These are phyloP conservation scores for Chondrostereum purpureum DNA, from an alignment of 1,284 basidiomycete species.

Conservation along the genomic window DNA sequence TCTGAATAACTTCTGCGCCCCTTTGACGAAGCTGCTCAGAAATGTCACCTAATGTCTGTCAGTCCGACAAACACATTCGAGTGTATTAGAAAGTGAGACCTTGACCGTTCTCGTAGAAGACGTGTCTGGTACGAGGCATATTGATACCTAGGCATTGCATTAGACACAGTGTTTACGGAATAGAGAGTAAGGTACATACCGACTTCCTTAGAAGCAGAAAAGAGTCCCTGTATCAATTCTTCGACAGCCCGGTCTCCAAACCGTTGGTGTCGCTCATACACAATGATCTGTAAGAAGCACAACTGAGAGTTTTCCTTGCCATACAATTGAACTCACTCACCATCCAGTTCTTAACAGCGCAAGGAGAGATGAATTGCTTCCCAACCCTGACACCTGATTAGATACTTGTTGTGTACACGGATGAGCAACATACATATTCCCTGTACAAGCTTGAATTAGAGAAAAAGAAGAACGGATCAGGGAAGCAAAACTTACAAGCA, in stretches of 20 bases:
- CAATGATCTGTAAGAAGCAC: conserved; percentile 35
- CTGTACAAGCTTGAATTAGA: conserved; percentile 29
- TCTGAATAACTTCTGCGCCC: conserved; percentile 32
- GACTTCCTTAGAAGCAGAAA: conserved; percentile 41
- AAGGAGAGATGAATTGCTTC: conserved; percentile 52
- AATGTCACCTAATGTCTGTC: conserved; percentile 2
- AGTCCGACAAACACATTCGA: conserved; percentile 17
- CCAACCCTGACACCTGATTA: conserved; percentile 41
- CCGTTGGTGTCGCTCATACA: conserved; percentile 52
- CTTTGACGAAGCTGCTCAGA: conserved; percentile 40
- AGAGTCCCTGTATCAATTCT: conserved; percentile 46
- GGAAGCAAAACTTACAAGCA: neutral
- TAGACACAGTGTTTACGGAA: neutral
- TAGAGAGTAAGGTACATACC: conserved; percentile 36
- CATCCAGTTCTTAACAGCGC: conserved; percentile 43
- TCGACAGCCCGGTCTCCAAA: conserved; percentile 38
- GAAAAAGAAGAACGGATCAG: neutral
- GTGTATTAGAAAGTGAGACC: conserved; percentile 16
- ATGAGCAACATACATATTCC: conserved; percentile 52
- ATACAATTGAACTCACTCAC: no score
- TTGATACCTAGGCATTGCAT: conserved; percentile 39
- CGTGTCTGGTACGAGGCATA: conserved; percentile 32
- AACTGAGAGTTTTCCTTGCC: no score
- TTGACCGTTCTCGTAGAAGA: conserved; percentile 50
- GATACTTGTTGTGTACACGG: conserved; percentile 8